Evolutionary conservation across 2,329 filamentous ascomycete species (phyloP), one percentile per base, ranked within the genome.

Genomic region (Colletotrichum karsti): DNA sequence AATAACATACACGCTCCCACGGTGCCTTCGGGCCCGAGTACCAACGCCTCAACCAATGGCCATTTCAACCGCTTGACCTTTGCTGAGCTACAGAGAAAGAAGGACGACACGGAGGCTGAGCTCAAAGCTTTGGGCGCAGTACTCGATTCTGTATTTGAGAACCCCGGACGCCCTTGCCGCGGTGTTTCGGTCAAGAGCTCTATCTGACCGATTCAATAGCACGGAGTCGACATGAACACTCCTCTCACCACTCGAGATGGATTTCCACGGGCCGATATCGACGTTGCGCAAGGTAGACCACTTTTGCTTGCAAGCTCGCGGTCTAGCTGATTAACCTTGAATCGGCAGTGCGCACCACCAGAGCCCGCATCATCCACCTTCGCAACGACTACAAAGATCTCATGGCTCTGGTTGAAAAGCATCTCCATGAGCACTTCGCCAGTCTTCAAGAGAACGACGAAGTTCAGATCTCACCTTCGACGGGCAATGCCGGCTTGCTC

Each of bases 301-400:
- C 7, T n/a, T 24, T 33, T 13, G 13, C 18, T 30, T 24, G 26
- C 9, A 20, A 26, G 35, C 10, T 13, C 30, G 13, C 39, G 3
- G 13, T 18, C 30, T 7, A 28, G 10, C 33, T 22, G 56, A 75
- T 71, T 48, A 67, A 53, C 55, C 35, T 55, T 15, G 12, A 26
- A 33, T 33, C 13, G 18, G 61, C 74, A 97, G 93, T 99, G 77
- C 93, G 96, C 69, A 97, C 94, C n/a, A 97, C 95, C 39, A 88
- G 96, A 79, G 89, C 95, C 28, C 91, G 93, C 69, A 97, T 99
- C 73, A 96, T 98, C 72, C 87, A 91, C 72, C 86, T 98, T 41
- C 91, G 93, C 71, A 98, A 98, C 77, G 96, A 99, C 80, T 95
- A 97, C 83, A 98, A 97, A 77, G 90, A 91, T 41, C 82, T 98